A percentile compares a stretch with the other conserved stretches of the same genome.
Evolutionary conservation across 2,329 filamentous ascomycete genomes (phyloP).

Genomic region (Raffaelea albimanens): DNA sequence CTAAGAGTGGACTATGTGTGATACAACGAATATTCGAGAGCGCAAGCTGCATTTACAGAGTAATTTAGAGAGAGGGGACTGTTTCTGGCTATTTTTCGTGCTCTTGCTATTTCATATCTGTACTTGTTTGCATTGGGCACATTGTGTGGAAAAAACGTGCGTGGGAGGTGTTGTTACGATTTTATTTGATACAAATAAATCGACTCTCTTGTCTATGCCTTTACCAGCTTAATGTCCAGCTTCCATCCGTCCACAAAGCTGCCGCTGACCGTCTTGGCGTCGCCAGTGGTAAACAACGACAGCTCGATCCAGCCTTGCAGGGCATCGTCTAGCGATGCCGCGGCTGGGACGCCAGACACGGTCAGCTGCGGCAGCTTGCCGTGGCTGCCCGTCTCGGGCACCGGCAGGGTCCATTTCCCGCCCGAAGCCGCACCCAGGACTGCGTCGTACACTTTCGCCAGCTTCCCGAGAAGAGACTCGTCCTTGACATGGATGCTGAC

Average conservation of each 20-base stretch:
- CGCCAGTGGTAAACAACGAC: neutral
- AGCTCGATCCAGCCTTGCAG: neutral
- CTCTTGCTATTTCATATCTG: too few species aligned
- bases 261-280: neutral
- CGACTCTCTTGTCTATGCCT: too few species aligned
- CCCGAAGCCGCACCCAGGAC: conserved; percentile 7
- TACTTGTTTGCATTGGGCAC: too few species aligned
- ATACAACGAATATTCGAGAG: too few species aligned
- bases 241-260: neutral
- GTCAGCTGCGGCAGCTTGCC: neutral
- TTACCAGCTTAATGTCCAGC: neutral
- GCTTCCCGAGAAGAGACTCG: conserved; percentile 11
- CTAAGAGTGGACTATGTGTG: too few species aligned
- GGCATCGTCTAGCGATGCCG: neutral
- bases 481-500: conserved; percentile 27
- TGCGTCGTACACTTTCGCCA: conserved; percentile 21
- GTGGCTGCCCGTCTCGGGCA: neutral
- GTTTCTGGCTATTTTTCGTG: too few species aligned
- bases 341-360: neutral
- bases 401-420: conserved; percentile 4
- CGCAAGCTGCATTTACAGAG: too few species aligned
- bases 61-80: too few species aligned
- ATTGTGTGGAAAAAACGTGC: too few species aligned
- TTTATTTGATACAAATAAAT: too few species aligned
- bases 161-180: too few species aligned